These are phyloP conservation scores for Zalaria sp. DNA, from an alignment of 2,329 filamentous ascomycete genomes.

Conservation along the genomic window DNA sequence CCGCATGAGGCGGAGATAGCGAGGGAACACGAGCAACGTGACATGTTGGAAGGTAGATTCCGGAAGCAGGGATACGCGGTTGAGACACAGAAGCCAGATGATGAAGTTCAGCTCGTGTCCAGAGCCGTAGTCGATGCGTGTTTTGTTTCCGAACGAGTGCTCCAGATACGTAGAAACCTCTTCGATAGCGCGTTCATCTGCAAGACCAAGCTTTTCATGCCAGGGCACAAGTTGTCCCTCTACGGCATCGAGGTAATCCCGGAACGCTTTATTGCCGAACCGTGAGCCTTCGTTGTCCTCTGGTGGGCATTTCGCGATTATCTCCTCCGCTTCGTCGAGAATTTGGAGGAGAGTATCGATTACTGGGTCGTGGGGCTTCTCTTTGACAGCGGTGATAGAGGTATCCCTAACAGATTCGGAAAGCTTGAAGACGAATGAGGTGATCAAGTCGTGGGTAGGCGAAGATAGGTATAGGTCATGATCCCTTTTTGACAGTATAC, in stretches of 20 bases:
- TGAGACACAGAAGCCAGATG: slow-evolving; percentile 90
- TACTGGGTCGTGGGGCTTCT: slow-evolving; percentile 39
- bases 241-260: slow-evolving; percentile 61
- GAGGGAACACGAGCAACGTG: slow-evolving; percentile 63
- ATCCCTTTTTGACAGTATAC: slow-evolving; percentile 70
- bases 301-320: slow-evolving; percentile 59
- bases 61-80: slow-evolving; percentile 57
- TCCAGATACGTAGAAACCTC: slow-evolving; percentile 71
- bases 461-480: slow-evolving; percentile 72
- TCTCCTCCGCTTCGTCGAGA: slow-evolving; percentile 52
- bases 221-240: slow-evolving; percentile 35
- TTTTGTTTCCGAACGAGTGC: slow-evolving; percentile 73
- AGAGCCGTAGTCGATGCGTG: slow-evolving; percentile 88
- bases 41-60: slow-evolving; percentile 56
- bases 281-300: slow-evolving; percentile 77
- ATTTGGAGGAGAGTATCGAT: slow-evolving; percentile 54
- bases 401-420: slow-evolving; percentile 66
- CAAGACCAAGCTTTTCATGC: slow-evolving; percentile 48
- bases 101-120: slow-evolving; percentile 96
- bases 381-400: slow-evolving; percentile 47
- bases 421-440: slow-evolving; percentile 75
- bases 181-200: slow-evolving; percentile 37
- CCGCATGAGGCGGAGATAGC: slow-evolving; percentile 80
- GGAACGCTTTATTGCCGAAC: slow-evolving; percentile 90
- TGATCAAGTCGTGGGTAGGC: slow-evolving; percentile 58